Conservation (phyloP, 139 green algal genomes). For the Nannochloris sp. region DNA sequence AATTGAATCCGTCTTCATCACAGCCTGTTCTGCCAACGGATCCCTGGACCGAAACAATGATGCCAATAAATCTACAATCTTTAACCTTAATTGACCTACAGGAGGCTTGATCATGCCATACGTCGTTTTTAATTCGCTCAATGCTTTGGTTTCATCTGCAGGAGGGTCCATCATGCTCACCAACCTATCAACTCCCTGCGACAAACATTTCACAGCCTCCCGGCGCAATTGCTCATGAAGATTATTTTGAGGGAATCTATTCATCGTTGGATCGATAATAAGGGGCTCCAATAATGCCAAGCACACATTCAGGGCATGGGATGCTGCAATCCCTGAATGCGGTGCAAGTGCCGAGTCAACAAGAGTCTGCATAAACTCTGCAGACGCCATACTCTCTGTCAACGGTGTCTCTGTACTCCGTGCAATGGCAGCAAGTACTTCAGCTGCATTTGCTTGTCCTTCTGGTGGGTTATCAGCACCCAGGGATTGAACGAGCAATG, state of each 20-base stretch:
- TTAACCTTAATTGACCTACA: constrained; percentile 60
- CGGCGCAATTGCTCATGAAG: constrained; percentile 23
- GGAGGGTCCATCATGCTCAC: constrained; percentile 41
- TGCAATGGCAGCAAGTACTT: constrained; percentile 75
- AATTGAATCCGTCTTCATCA: constrained; percentile 46
- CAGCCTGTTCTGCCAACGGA: constrained; percentile 36
- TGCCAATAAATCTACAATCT: constrained; percentile 68
- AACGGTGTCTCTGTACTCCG: constrained; percentile 61
- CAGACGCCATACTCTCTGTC: constrained; percentile 41
- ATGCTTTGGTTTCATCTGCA: neutral
- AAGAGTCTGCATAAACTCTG: constrained; percentile 29
- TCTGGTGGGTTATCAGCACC: constrained; percentile 28
- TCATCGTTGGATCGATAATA: constrained; percentile 4
- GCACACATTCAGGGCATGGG: constrained; percentile 66
- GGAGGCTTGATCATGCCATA: constrained; percentile 68
- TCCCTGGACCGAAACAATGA: constrained; percentile 60
- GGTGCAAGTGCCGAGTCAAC: constrained; percentile 24
- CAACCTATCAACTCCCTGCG: constrained; percentile 39
- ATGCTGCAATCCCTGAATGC: constrained; percentile 2
- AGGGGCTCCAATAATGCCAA: constrained; percentile 74
- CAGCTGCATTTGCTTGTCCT: constrained; percentile 62
- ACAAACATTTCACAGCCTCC: constrained; percentile 27
- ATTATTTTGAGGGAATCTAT: constrained; percentile 4
- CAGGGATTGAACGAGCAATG: constrained; percentile 56
- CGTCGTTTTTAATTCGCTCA: constrained; percentile 45